Percentiles rank a stretch among this genome's conserved stretches.
phyloP scores from a whole-genome alignment of 2,329 filamentous ascomycete genomes.

The Fusarium transvaalense region DNA sequence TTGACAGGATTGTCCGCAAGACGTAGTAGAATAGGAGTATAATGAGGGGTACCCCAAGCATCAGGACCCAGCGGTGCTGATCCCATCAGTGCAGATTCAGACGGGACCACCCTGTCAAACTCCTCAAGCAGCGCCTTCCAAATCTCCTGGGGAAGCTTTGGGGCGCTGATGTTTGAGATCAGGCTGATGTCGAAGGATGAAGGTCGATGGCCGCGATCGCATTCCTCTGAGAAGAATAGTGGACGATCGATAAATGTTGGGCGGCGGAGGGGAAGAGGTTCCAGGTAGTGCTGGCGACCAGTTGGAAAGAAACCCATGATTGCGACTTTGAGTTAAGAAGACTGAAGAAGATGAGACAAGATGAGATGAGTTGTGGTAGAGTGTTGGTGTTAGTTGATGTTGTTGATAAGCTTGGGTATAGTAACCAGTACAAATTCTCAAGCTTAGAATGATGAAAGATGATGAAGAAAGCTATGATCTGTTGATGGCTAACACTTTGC shows the following conservation, averaged over 20 bases:
- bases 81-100: background rate
- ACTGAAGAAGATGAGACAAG: background rate
- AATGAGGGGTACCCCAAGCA: background rate
- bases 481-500: background rate
- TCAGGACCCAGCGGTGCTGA: background rate
- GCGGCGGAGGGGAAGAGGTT: conserved; percentile 23
- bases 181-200: background rate
- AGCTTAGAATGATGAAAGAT: background rate
- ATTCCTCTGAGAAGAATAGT: conserved; percentile 15
- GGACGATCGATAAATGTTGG: background rate
- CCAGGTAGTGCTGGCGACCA: background rate
- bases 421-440: background rate
- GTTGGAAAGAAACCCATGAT: conserved; percentile 7
- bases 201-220: conserved; percentile 6
- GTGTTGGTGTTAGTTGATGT: background rate
- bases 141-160: too few species aligned
- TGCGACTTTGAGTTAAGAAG: background rate
- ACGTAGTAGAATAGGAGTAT: background rate
- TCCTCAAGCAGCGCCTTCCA: background rate
- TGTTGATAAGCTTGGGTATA: background rate
- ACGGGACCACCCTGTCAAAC: background rate
- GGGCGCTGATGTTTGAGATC: background rate
- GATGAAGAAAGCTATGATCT: background rate
- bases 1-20: background rate
- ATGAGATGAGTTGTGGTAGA: background rate